phyloP scores from a whole-genome alignment of 805 yeast species.

The Suhomyces vadensis region DNA sequence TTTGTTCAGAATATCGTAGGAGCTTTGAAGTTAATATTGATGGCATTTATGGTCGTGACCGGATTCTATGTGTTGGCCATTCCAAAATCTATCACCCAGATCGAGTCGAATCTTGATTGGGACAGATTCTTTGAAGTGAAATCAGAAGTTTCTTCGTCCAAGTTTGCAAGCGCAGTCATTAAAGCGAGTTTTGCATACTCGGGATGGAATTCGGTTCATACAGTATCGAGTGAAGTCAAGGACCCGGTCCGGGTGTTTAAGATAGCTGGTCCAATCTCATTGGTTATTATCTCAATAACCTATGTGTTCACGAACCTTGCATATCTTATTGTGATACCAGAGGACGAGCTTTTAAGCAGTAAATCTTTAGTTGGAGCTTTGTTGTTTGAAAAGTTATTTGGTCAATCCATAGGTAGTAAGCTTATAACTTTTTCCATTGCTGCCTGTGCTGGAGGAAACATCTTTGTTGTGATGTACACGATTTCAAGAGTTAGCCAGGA shows the following conservation, averaged over 20 bases:
- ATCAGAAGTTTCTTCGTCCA: slow-evolving; percentile 39
- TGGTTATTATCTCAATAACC: slow-evolving; percentile 48
- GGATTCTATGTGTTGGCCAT: slow-evolving; percentile 57
- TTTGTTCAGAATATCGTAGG: slow-evolving; percentile 64
- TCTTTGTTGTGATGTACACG: slow-evolving; percentile 60
- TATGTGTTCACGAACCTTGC: slow-evolving; percentile 56
- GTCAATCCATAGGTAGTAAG: slow-evolving; percentile 51
- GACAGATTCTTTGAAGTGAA: slow-evolving; percentile 32
- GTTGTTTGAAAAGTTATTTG: slow-evolving; percentile 57
- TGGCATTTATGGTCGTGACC: slow-evolving; percentile 54
- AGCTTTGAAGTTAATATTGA: slow-evolving; percentile 54
- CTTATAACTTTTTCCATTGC: slow-evolving; percentile 59
- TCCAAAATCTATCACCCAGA: slow-evolving; percentile 47
- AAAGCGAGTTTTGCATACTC: slow-evolving; percentile 60
- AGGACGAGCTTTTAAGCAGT: slow-evolving; percentile 51
- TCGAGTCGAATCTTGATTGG: slow-evolving; percentile 43
- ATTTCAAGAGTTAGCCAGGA: slow-evolving; percentile 65
- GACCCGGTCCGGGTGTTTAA: slow-evolving; percentile 58
- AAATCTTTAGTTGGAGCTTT: slow-evolving; percentile 62
- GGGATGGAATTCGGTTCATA: slow-evolving; percentile 66
- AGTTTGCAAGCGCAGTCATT: slow-evolving; percentile 55
- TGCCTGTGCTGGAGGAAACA: slow-evolving; percentile 61
- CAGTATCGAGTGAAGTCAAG: slow-evolving; percentile 60
- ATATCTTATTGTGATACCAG: slow-evolving; percentile 54
- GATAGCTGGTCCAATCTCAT: slow-evolving; percentile 61